Evolutionary conservation across 139 green algal species (phyloP).

Genomic region (Chlamydomonas applanata): DNA sequence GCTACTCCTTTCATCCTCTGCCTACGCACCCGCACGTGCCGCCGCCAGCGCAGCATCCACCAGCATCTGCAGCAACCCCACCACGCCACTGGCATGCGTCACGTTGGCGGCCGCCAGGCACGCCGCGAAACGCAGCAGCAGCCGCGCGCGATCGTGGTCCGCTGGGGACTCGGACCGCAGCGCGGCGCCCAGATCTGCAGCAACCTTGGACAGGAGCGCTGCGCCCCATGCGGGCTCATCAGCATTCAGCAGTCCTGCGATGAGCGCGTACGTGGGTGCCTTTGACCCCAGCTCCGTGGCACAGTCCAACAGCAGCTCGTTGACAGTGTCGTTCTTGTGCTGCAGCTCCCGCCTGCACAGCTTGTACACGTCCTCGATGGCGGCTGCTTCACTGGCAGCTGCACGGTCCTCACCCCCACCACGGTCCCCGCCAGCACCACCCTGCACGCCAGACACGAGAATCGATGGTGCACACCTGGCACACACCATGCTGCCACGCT

Average conservation of each 20-base stretch:
- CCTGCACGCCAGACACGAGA: too few species aligned
- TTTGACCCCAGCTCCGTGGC: constrained; percentile 69
- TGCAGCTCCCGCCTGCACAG: constrained; percentile 41
- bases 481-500: too few species aligned
- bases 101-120: constrained; percentile 55
- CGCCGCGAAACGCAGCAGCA: constrained; percentile 71
- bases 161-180: constrained; percentile 1
- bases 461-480: neutral
- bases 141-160: constrained; percentile 37
- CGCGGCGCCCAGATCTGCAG: constrained; percentile 25
- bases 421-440: neutral
- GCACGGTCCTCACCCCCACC: neutral
- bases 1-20: neutral
- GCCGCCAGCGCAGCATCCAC: constrained; percentile 38
- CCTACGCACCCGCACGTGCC: constrained; percentile 10
- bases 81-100: constrained; percentile 43
- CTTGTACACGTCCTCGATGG: neutral
- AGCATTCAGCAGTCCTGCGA: constrained; percentile 49
- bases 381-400: neutral
- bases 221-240: constrained; percentile 26
- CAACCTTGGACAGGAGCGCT: constrained; percentile 8
- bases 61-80: constrained; percentile 44
- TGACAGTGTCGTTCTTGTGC: constrained; percentile 28
- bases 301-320: constrained; percentile 60
- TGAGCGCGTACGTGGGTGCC: constrained; percentile 67